Evolutionary conservation across 2,329 filamentous ascomycete species (phyloP), one percentile per base, ranked within the genome.

Genomic region (Atkinsonella texensis): DNA sequence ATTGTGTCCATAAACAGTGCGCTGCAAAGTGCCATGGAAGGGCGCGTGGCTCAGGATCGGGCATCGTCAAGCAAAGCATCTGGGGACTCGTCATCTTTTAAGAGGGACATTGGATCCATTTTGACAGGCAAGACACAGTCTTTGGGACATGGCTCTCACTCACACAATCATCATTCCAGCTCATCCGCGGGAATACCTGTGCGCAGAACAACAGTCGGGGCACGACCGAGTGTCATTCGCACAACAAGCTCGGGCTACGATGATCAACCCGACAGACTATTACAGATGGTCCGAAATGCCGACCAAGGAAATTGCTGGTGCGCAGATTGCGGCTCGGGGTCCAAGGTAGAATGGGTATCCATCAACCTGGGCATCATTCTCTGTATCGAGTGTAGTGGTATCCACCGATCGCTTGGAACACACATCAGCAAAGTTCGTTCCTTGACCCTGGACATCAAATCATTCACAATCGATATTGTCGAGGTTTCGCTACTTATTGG

Each of bases 381-480:
- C 18, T 98, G 93, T 70, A 96, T 96, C 64, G 91, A 98, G 68
- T 98, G 93, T 70, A 95, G 90, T 64, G 93, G 93, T 56, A 96
- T 98, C 55, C 93, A 98, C 68, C 83, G 93, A 42, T 97, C 91
- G 1, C 77, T 98, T 3, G 93, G 93, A 12, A 98, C 93, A 1
- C 93, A 98, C 67, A 96, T 98, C 63, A 95, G 89, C 68, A 98
- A 98, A 71, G 83, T 98, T 41, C 86, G 93, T 50, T 97, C 93
- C 12, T 77, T 98, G 42, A 98, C 93, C 0, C 77, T 98, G 42
- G 93, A 98, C 64, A 94, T 94, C 58, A 90, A 87, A 50, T 96
- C 90, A 0, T 98, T 98, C 66, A 97, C 93, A 3, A 85, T 87
- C 60, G 94, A 98, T 73, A 95, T 97, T 65, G 86, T 98, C 65